A percentile compares a stretch with the other conserved stretches of the same genome.
Evolutionary conservation across 495 filamentous ascomycete species (phyloP).

Genomic region (Massariosphaeria phaeospora): DNA sequence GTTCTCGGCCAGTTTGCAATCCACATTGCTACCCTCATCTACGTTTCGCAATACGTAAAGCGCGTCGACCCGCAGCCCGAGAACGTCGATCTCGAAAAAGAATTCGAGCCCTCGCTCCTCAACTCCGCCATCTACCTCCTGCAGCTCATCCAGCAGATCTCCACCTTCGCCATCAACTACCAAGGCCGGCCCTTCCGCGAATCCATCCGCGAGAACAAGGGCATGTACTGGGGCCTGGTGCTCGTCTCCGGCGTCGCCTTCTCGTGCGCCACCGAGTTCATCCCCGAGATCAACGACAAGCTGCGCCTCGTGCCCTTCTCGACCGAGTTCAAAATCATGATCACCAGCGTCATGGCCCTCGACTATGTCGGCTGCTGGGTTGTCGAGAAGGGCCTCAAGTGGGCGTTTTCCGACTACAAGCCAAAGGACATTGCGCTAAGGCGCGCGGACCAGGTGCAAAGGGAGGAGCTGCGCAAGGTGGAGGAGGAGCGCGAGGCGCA

Average conservation of each 20-base stretch:
- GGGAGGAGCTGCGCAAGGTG: conserved; percentile 62
- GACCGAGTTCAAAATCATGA: conserved; percentile 78
- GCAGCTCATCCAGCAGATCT: conserved; percentile 98
- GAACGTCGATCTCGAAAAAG: conserved; percentile 84
- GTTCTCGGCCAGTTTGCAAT: conserved; percentile 97
- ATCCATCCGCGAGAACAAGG: conserved; percentile 86
- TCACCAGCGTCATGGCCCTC: conserved; percentile 79
- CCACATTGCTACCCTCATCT: conserved; percentile 90
- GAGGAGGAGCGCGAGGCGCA: conserved; percentile 47
- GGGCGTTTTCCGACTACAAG: conserved; percentile 80
- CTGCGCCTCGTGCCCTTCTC: conserved; percentile 91
- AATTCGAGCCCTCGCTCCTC: conserved; percentile 89
- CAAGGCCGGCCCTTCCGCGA: conserved; percentile 97
- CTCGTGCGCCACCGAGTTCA: conserved; percentile 90
- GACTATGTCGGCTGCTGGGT: conserved; percentile 87
- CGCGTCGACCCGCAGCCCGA: conserved; percentile 66
- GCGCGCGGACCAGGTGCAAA: conserved; percentile 78
- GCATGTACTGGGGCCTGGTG: conserved; percentile 96
- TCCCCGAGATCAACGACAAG: conserved; percentile 92
- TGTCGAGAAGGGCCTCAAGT: conserved; percentile 84
- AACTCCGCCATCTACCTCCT: conserved; percentile 97
- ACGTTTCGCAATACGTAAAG: conserved; percentile 85
- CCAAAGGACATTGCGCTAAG: conserved; percentile 91
- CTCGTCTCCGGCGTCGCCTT: conserved; percentile 86
- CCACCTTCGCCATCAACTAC: conserved; percentile 99